These are phyloP conservation scores for Sphaerulina vaccinii DNA, from an alignment of 2,329 filamentous ascomycete genomes.

Conservation along the genomic window DNA sequence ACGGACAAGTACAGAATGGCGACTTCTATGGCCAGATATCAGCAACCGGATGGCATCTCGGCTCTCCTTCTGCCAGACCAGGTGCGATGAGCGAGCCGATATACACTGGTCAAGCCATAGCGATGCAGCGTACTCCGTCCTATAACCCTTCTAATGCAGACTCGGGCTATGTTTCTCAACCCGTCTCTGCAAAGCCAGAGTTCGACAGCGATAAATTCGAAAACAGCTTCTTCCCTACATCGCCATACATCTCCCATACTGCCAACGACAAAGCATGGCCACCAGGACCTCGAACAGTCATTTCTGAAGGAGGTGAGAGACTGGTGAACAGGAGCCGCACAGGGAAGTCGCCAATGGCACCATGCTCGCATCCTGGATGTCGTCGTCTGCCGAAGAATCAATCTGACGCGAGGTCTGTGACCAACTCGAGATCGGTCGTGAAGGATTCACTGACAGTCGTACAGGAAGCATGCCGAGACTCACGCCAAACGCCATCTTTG, in stretches of 20 bases:
- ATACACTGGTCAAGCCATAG: background rate
- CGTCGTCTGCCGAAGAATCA: conserved; percentile 20
- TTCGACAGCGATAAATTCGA: background rate
- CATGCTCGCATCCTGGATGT: conserved; percentile 15
- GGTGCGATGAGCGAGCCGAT: conserved; percentile 1
- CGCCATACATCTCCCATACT: background rate
- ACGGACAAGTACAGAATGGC: conserved; percentile 5
- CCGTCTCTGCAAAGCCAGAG: background rate
- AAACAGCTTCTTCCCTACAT: background rate
- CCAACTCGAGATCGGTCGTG: background rate
- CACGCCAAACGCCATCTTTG: conserved; percentile 70
- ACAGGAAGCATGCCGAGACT: conserved; percentile 71
- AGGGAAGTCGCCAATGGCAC: conserved; percentile 2
- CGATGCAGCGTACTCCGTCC: conserved; percentile 1
- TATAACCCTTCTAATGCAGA: conserved; percentile 12
- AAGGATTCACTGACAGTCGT: conserved; percentile 5
- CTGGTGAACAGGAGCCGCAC: conserved; percentile 1
- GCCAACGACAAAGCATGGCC: background rate
- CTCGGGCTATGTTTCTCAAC: conserved; percentile 23
- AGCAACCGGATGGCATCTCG: conserved; percentile 1
- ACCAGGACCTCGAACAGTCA: conserved; percentile 9
- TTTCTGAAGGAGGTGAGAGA: conserved; percentile 2
- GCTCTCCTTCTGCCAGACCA: background rate
- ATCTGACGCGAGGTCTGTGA: conserved; percentile 26
- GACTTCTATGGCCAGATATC: background rate